These are phyloP conservation scores for Kluyveromyces lactis DNA, from an alignment of 805 yeast genomes.

Conservation along the genomic window DNA sequence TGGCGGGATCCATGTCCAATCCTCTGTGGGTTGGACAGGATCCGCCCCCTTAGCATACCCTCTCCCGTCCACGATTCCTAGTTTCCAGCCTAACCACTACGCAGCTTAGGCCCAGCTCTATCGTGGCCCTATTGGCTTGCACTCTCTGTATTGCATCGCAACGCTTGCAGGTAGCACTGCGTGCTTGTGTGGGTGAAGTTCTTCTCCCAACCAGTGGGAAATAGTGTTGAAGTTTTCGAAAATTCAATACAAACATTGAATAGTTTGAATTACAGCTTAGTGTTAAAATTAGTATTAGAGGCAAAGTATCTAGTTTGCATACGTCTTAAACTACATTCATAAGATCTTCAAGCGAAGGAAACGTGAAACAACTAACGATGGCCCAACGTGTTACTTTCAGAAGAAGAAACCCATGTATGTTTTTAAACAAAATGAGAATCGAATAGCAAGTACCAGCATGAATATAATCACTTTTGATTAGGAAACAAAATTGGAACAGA, in stretches of 20 bases:
- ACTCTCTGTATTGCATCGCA: no score
- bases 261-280: not conserved
- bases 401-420: slow-evolving; percentile 98
- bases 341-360: slow-evolving; percentile 4
- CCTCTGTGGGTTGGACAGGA: no score
- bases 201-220: not conserved
- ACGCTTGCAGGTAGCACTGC: not conserved
- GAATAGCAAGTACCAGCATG: no score
- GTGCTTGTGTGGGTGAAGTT: not conserved
- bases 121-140: no score
- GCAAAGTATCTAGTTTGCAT: not conserved
- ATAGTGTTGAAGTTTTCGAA: not conserved
- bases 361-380: slow-evolving; percentile 47
- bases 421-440: slow-evolving; percentile 2
- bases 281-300: not conserved
- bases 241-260: not conserved
- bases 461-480: no score
- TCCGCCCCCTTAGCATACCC: no score
- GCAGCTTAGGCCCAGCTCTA: no score
- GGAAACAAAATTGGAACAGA: not conserved
- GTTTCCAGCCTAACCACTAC: no score
- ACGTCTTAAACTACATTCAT: no score
- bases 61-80: no score
- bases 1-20: no score
- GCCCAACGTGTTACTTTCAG: slow-evolving; percentile 99